A percentile compares a stretch with the other conserved stretches of the same genome.
Conservation (phyloP, 257 asterid genomes). For the Thymus mandschuricus region DNA sequence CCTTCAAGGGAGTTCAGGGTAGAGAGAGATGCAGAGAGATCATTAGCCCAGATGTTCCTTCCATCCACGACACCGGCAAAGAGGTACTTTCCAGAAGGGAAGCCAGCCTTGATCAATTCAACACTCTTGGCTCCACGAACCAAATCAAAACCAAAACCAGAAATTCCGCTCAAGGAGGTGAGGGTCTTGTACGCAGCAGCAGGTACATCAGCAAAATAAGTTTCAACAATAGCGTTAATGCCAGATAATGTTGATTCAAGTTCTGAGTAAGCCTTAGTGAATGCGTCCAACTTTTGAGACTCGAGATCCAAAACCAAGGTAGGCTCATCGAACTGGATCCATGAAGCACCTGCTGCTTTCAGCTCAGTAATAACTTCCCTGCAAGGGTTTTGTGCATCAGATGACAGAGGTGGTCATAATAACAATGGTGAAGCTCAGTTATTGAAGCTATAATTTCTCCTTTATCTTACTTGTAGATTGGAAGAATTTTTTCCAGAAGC, state of each 20-base stretch:
- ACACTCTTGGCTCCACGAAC: slow-evolving; percentile 83
- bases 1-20: slow-evolving; percentile 72
- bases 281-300: slow-evolving; percentile 83
- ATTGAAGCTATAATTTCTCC: not conserved
- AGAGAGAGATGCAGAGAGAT: slow-evolving; percentile 68
- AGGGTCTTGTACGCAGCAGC: slow-evolving; percentile 74
- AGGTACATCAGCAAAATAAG: slow-evolving; percentile 90
- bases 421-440: not conserved
- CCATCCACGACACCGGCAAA: slow-evolving; percentile 99
- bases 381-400: slow-evolving; percentile 26
- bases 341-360: slow-evolving; percentile 94
- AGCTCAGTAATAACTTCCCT: slow-evolving; percentile 93
- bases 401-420: not conserved
- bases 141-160: slow-evolving; percentile 86
- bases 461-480: slow-evolving; percentile 75
- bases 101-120: slow-evolving; percentile 77
- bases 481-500: slow-evolving; percentile 87
- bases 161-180: slow-evolving; percentile 69
- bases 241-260: slow-evolving; percentile 77
- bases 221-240: slow-evolving; percentile 66
- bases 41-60: slow-evolving; percentile 99
- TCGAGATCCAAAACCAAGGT: slow-evolving; percentile 86
- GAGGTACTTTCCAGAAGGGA: slow-evolving; percentile 89
- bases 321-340: slow-evolving; percentile 97
- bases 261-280: slow-evolving; percentile 78